Evolutionary conservation across 2,329 filamentous ascomycete genomes (phyloP).

Genomic region (Massarina eburnea): DNA sequence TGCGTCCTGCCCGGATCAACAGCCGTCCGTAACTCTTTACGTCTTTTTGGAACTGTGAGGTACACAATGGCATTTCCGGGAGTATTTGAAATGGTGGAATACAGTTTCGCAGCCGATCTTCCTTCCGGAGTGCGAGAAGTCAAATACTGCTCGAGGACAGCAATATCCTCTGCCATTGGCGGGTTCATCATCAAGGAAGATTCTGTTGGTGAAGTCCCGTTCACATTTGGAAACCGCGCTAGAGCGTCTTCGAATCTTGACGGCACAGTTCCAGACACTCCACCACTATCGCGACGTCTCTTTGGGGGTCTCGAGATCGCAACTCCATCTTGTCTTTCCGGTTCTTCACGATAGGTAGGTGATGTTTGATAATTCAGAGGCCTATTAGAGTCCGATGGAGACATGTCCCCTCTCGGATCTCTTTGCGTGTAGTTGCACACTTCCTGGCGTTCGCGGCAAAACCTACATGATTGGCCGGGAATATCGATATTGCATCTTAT

Average conservation of each 20-base stretch:
- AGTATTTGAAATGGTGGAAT: conserved; percentile 16
- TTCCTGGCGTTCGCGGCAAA: conserved; percentile 15
- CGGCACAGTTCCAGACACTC: neutral
- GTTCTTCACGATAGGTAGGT: too few relatives aligned
- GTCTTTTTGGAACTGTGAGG: conserved; percentile 15
- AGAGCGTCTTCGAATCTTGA: conserved; percentile 1
- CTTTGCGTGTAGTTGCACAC: conserved; percentile 11
- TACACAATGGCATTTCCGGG: conserved; percentile 22
- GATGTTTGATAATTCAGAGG: too few relatives aligned
- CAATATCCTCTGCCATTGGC: conserved; percentile 23
- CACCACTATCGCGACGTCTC: conserved; percentile 4
- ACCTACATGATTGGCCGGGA: conserved; percentile 14
- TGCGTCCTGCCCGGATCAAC: conserved; percentile 17
- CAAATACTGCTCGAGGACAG: conserved; percentile 20
- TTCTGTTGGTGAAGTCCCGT: conserved; percentile 14
- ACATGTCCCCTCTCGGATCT: neutral
- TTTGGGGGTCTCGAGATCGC: conserved; percentile 2
- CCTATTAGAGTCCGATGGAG: neutral
- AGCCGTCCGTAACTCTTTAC: conserved; percentile 12
- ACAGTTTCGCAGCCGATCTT: conserved; percentile 4
- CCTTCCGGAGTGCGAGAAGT: conserved; percentile 7
- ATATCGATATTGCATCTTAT: conserved; percentile 18
- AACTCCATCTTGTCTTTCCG: neutral
- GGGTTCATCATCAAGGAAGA: conserved; percentile 25
- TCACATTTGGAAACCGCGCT: conserved; percentile 5